phyloP scores from a whole-genome alignment of 2,329 filamentous ascomycete species.

The Fonsecaea nubica region DNA sequence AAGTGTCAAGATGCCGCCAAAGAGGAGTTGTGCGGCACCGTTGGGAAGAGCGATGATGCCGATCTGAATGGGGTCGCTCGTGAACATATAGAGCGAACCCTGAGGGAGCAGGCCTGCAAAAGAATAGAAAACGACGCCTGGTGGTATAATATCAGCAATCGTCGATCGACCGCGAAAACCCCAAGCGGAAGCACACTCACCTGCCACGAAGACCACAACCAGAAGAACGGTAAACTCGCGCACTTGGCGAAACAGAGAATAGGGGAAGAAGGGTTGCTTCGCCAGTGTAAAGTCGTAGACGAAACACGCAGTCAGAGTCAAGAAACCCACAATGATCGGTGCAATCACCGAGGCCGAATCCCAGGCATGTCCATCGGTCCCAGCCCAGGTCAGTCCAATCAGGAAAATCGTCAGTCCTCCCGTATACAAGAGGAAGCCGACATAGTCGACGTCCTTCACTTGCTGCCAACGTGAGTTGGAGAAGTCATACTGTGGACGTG shows the following conservation, averaged over 20 bases:
- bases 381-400: conserved; percentile 54
- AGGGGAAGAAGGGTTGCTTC: conserved; percentile 52
- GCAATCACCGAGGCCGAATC: conserved; percentile 46
- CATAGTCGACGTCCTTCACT: conserved; percentile 54
- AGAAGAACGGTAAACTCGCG: conserved; percentile 44
- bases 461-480: conserved; percentile 45
- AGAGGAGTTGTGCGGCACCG: conserved; percentile 22
- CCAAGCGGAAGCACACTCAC: conserved; percentile 36
- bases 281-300: conserved; percentile 50
- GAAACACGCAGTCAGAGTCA: conserved; percentile 46
- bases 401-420: conserved; percentile 52
- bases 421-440: conserved; percentile 54
- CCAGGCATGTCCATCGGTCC: conserved; percentile 51
- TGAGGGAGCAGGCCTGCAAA: conserved; percentile 56
- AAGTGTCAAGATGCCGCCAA: conserved; percentile 14
- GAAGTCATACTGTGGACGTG: conserved; percentile 49
- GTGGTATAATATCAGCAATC: background rate
- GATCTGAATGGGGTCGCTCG: conserved; percentile 47
- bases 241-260: conserved; percentile 51
- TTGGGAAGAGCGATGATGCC: conserved; percentile 48
- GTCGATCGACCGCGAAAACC: background rate
- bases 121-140: conserved; percentile 53
- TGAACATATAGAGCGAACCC: conserved; percentile 53
- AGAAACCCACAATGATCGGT: conserved; percentile 49
- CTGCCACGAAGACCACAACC: conserved; percentile 50